Evolutionary conservation across 2,329 filamentous ascomycete genomes (phyloP).

Genomic region (Ciborinia camelliae): DNA sequence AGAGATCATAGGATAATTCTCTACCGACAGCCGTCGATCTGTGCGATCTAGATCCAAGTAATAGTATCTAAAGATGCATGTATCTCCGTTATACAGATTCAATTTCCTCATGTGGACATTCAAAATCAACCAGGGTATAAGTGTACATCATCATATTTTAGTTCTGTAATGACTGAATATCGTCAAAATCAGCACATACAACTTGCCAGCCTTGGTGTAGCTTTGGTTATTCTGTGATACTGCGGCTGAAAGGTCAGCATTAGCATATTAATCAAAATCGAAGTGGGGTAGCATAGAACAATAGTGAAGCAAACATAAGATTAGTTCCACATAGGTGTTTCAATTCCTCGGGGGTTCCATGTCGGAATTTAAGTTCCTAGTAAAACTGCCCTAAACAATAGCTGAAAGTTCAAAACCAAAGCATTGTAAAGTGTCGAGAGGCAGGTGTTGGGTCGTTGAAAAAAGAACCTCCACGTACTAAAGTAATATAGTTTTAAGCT

Average conservation of each 20-base stretch:
- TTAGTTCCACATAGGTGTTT: no score
- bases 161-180: background rate
- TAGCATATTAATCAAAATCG: background rate
- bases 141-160: background rate
- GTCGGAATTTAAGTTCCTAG: no score
- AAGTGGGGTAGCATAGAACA: background rate
- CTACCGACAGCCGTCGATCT: background rate
- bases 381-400: no score
- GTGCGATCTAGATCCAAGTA: background rate
- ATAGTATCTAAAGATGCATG: no score
- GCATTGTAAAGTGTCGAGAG: background rate
- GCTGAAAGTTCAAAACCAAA: background rate
- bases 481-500: background rate
- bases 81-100: no score
- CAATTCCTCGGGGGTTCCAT: no score
- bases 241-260: slow-evolving; percentile 3
- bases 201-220: background rate
- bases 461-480: background rate
- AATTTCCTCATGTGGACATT: background rate
- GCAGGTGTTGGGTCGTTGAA: background rate
- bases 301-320: background rate
- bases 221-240: background rate
- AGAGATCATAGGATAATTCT: background rate
- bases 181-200: background rate
- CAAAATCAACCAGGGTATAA: no score